phyloP scores from a whole-genome alignment of 2,329 filamentous ascomycete species.

The Hypoxylon sp. region DNA sequence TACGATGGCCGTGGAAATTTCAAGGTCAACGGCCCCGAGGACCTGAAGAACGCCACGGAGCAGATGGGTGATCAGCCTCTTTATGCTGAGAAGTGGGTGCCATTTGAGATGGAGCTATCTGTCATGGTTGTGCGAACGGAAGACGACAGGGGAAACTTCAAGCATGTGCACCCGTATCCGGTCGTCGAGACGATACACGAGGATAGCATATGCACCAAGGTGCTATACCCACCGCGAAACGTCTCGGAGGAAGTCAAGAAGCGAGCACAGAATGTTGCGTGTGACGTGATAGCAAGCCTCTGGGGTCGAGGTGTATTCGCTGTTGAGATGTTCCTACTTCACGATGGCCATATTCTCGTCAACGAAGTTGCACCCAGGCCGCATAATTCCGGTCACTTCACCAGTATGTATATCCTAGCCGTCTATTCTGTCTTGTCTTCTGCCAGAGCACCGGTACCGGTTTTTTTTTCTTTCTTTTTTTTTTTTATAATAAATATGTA shows the following conservation, averaged over 20 bases:
- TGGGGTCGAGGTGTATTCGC: conserved; percentile 94
- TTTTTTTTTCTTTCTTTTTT: too few relatives aligned
- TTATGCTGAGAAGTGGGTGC: conserved; percentile 91
- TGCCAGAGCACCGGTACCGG: too few relatives aligned
- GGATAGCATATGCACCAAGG: conserved; percentile 93
- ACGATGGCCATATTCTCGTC: conserved; percentile 78
- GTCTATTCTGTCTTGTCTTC: neutral
- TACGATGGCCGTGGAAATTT: conserved; percentile 88
- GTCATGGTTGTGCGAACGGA: conserved; percentile 96
- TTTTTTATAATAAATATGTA: too few relatives aligned
- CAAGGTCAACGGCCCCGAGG: conserved; percentile 59
- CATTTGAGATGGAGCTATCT: conserved; percentile 87
- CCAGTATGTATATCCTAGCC: conserved; percentile 57
- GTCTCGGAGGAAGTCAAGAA: conserved; percentile 71
- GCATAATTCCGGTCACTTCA: conserved; percentile 96
- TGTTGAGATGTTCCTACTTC: conserved; percentile 92
- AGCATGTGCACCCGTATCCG: conserved; percentile 77
- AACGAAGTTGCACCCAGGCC: conserved; percentile 70
- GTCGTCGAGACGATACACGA: conserved; percentile 95
- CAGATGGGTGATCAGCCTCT: conserved; percentile 77
- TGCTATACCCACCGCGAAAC: conserved; percentile 84
- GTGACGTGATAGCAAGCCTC: conserved; percentile 81
- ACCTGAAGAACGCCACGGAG: conserved; percentile 72
- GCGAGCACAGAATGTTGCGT: conserved; percentile 80
- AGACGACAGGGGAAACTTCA: conserved; percentile 66